Evolutionary conservation across 176 grass and related monocot species (phyloP), one percentile per base, ranked within the genome.

Genomic region (Musa troglodytarum): DNA sequence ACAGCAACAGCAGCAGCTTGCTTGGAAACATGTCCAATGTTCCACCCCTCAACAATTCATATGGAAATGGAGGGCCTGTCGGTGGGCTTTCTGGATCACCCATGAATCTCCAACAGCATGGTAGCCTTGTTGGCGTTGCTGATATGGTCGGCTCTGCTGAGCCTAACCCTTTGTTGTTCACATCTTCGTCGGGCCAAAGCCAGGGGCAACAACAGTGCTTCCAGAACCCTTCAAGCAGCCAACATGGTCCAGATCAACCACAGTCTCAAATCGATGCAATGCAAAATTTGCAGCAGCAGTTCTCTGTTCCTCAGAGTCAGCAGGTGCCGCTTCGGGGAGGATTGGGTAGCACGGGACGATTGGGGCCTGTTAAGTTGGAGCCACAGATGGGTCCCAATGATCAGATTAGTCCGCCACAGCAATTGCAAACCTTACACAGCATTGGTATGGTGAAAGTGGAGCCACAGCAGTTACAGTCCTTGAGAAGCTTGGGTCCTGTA

Each of bases 351-450:
- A 72, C 83, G 6, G 85, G 85, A 28, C 79, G 61, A 53, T 63
- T 89, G 62, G 84, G 90, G 11, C 54, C 83, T 50, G 80, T 94
- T 64, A 99, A 99, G 56, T 23, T 99, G 43, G 90, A 99, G 72
- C 84, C 90, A 63, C 92, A 96, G 50, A 84, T 87, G 71, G 80
- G 74, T 1, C 79, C 82, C 50, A 52, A 75, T 68, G 87, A 92
- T 72, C 90, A 92, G 77, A 92, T 81, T 9, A 82, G 82, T 8
- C 61, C 69, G 1, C 19, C 24, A 8, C 84, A 89, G 34, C 75
- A 77, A 24, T 53, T 77, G 25, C 75, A 77, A 77, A 72, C 84
- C 64, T 9, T 89, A 61, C 77, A 59, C 64, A 68, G 69, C 53
- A 70, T 78, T 22, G 78, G 73, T 17, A 67, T 63, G 1, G 80